Percentiles rank a stretch among this genome's conserved stretches.
Conservation (phyloP, 768 basidiomycete genomes). For the Gymnopilus dilepis region DNA sequence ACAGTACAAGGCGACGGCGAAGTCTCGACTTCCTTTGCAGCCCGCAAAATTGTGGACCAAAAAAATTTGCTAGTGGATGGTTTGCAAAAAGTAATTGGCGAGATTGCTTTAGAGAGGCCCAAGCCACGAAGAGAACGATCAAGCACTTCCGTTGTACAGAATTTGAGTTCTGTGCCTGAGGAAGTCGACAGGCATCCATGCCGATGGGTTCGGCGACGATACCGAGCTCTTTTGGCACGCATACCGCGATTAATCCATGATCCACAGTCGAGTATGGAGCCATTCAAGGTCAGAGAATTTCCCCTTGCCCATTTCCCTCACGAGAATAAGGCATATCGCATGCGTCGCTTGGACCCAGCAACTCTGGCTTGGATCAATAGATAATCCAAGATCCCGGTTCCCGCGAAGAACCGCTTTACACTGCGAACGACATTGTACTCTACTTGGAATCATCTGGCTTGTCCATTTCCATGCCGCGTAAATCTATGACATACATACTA, state of each 20-base stretch:
- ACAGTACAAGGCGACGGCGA: background rate
- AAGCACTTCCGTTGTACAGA: background rate
- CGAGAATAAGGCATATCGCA: conserved; percentile 26
- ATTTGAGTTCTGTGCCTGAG: background rate
- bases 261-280: conserved; percentile 16
- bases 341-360: conserved; percentile 34
- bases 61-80: conserved; percentile 57
- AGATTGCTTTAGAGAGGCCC: conserved; percentile 26
- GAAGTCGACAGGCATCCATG: conserved; percentile 36
- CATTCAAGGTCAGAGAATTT: conserved; percentile 39
- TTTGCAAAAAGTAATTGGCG: conserved; percentile 49
- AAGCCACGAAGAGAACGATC: conserved; percentile 42
- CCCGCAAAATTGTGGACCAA: conserved; percentile 47
- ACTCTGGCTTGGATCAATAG: conserved; percentile 43
- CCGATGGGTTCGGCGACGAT: conserved; percentile 59
- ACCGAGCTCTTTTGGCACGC: conserved; percentile 61
- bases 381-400: background rate
- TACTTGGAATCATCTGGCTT: conserved; percentile 38
- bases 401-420: background rate
- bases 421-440: background rate
- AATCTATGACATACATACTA: conserved; percentile 87
- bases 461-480: conserved; percentile 79
- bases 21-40: too few species aligned
- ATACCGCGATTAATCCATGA: conserved; percentile 58
- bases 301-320: conserved; percentile 33